Base-by-base conservation (phyloP, 108 stramenopile species). In the Asterionellopsis glacialis region DNA sequence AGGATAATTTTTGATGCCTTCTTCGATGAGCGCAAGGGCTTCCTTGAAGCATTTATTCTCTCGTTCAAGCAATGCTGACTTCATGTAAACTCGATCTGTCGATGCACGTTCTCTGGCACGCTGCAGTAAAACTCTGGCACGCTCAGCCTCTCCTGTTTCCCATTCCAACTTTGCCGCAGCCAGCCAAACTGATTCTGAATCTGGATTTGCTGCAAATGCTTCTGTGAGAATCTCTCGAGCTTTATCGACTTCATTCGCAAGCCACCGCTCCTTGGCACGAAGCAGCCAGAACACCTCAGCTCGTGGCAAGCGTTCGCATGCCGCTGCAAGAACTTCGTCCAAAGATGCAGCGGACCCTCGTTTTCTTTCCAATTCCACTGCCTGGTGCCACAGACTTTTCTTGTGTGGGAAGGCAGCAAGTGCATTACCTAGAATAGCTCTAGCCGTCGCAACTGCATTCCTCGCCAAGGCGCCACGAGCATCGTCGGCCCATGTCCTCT, bases 211-310 rank as follows among this genome's bases (percentile, higher is more conserved):
- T 25, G 69, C 81, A 75, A 98, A 96, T 6, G 97, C 98, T 56
- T 94, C 80, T 19, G 87, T 80, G 13, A 99, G 88, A 51, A 97
- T 86, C 15, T 79, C 77, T n/a, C 98, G 80, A 9, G 97, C 96
- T 14, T 68, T 83, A 51, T 87, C 83, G 15, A 97, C 88, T 65
- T 96, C 77, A 10, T 89, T 88, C 1, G 75, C 73, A 27, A 92
- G 45, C 97, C 98, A 98, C 63, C 75, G 80, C 67, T 97, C 95
- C 75, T 98, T 98, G 41, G 98, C 98, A 19, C 90, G 90, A 48
- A 98, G 76, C 45, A 99, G 68, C 98, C 98, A 99, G 52, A 99
- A 95, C 38, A 95, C 78, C 75, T 99, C 97, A 24, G 90, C 90
- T 2, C 76, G 72, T 11, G 97, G 87, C 28, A 89, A 64, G 49